phyloP scores from a whole-genome alignment of 495 filamentous ascomycete species.

The Xylaria palmicola region DNA sequence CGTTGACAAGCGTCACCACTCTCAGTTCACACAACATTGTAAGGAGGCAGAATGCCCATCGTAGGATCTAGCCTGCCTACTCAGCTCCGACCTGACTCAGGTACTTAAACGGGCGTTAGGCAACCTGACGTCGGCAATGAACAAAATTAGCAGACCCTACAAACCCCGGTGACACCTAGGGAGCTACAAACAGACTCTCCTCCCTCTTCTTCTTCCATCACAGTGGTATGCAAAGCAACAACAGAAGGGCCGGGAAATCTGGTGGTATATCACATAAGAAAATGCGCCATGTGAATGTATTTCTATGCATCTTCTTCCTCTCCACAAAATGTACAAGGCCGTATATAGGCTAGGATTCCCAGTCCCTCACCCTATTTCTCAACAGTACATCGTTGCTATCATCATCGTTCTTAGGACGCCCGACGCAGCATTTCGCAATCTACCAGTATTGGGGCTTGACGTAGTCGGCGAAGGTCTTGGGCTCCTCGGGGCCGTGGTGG shows the following conservation, averaged over 20 bases:
- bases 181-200: no score
- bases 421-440: not conserved
- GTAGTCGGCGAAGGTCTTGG: conserved; percentile 90
- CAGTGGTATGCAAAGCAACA: no score
- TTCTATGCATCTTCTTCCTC: conserved; percentile 25
- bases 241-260: not conserved
- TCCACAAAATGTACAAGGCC: conserved; percentile 29
- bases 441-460: conserved; percentile 91
- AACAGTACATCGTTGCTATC: not conserved
- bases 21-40: no score
- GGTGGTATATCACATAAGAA: conserved; percentile 8
- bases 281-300: conserved; percentile 19
- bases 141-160: no score
- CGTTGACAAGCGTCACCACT: no score
- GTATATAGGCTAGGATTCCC: not conserved
- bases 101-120: no score
- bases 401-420: not conserved
- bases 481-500: conserved; percentile 66
- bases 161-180: no score
- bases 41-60: no score
- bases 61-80: no score
- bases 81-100: no score
- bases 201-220: no score
- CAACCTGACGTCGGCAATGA: no score
- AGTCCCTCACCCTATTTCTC: conserved; percentile 5